phyloP scores from a whole-genome alignment of 2,329 filamentous ascomycete species.

The Hypoxylon rubiginosum region DNA sequence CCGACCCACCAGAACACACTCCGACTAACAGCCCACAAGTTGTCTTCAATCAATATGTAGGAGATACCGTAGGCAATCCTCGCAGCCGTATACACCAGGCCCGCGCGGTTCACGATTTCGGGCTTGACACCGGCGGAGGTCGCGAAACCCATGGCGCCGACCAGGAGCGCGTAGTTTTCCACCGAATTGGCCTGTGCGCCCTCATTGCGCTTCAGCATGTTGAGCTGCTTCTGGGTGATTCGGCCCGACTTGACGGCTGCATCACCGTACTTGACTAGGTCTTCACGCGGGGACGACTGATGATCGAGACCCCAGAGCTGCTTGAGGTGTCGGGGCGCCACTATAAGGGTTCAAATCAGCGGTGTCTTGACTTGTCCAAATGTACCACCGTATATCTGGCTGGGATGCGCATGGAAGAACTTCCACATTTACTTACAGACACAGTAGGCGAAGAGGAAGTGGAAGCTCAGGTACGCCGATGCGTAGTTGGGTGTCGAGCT shows the following conservation, averaged over 20 bases:
- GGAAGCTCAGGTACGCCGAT: background rate
- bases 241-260: background rate
- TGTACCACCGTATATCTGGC: background rate
- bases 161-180: background rate
- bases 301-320: background rate
- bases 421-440: background rate
- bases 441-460: background rate
- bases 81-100: background rate
- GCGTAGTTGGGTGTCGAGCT: background rate
- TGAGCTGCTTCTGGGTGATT: background rate
- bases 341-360: background rate
- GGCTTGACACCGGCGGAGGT: background rate
- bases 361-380: background rate
- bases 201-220: background rate
- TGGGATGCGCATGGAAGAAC: background rate
- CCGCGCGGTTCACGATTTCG: background rate
- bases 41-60: background rate
- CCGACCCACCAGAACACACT: background rate
- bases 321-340: background rate
- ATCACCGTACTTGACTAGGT: background rate
- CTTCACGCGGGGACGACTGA: background rate
- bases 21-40: too few relatives aligned
- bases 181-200: background rate
- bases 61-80: background rate
- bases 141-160: background rate